Percentiles rank a stretch among this genome's conserved stretches.
Conservation (phyloP, 192 early-diverging fungal genomes). For the Backusella mclennaniae region DNA sequence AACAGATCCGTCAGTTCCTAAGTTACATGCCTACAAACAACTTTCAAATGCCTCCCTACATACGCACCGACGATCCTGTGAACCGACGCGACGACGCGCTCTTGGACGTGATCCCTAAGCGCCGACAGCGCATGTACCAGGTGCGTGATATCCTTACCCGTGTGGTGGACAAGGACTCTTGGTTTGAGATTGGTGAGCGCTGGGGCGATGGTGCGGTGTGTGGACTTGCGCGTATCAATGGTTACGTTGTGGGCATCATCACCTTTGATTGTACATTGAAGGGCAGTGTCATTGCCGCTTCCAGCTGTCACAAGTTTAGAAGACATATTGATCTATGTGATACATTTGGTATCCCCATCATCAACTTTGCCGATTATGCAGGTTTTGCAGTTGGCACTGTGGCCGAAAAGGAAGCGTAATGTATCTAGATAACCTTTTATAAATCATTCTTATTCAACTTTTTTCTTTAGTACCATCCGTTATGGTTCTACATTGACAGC, state of each 20-base stretch:
- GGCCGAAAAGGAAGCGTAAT: conserved; percentile 39
- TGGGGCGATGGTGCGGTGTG: conserved; percentile 40
- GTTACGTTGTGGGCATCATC: conserved; percentile 34
- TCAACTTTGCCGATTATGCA: conserved; percentile 40
- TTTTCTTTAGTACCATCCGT: conserved; percentile 31
- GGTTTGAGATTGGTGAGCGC: conserved; percentile 38
- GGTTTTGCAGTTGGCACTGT: conserved; percentile 37
- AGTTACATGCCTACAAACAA: conserved; percentile 25
- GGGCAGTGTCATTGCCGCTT: conserved; percentile 26
- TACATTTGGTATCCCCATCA: conserved; percentile 33
- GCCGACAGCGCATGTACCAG: conserved; percentile 33
- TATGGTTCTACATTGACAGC: conserved; percentile 34
- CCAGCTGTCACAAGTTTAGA: conserved; percentile 34
- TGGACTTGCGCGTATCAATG: conserved; percentile 27
- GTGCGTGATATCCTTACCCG: conserved; percentile 28
- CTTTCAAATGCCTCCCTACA: conserved; percentile 17
- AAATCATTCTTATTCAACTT: no score
- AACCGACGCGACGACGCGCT: conserved; percentile 23
- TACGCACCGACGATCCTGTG: conserved; percentile 5
- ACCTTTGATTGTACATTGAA: conserved; percentile 30
- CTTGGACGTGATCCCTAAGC: conserved; percentile 23
- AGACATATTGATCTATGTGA: conserved; percentile 38
- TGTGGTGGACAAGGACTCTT: conserved; percentile 28
- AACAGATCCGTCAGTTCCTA: conserved; percentile 28
- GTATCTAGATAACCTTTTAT: neutral